Conservation (phyloP, 2,329 filamentous ascomycete species). For the Sarocladiaceae sp. region DNA sequence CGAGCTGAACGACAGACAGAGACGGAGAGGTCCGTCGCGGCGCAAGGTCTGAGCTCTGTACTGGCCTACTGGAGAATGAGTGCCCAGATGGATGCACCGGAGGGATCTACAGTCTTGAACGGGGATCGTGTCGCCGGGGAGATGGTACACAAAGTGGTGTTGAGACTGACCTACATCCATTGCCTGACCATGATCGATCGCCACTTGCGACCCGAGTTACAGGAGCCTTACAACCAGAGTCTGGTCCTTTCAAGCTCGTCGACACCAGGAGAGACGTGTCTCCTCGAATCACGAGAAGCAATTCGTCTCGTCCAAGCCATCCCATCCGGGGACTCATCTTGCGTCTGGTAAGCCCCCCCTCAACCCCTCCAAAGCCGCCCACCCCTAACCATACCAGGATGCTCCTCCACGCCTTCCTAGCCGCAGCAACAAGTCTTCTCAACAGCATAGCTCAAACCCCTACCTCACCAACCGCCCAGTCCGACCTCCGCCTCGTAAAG, state of each 20-base stretch:
- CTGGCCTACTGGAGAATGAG: conserved; percentile 19
- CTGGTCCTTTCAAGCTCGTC: background rate
- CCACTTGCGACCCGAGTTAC: conserved; percentile 14
- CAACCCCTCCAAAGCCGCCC: background rate
- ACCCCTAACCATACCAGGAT: conserved; percentile 11
- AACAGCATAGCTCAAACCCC: conserved; percentile 2
- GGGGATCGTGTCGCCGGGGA: conserved; percentile 15
- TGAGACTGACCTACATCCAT: conserved; percentile 22
- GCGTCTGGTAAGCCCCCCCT: conserved; percentile 16
- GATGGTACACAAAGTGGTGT: conserved; percentile 19
- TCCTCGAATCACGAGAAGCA: conserved; percentile 21
- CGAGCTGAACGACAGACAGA: conserved; percentile 18
- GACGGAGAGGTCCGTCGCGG: conserved; percentile 11
- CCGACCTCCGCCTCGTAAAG: background rate
- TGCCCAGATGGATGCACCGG: conserved; percentile 10
- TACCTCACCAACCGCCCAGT: background rate
- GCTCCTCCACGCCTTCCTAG: conserved; percentile 16
- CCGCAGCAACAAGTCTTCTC: conserved; percentile 14
- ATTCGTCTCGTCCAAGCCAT: conserved; percentile 18
- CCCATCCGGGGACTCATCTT: conserved; percentile 19
- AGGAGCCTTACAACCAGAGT: background rate
- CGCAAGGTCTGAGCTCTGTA: conserved; percentile 18
- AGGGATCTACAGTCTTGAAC: conserved; percentile 8
- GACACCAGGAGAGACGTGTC: conserved; percentile 15
- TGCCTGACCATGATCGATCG: conserved; percentile 19